phyloP scores from a whole-genome alignment of 352 stramenopile species.

The Pythium vanterpoolii region DNA sequence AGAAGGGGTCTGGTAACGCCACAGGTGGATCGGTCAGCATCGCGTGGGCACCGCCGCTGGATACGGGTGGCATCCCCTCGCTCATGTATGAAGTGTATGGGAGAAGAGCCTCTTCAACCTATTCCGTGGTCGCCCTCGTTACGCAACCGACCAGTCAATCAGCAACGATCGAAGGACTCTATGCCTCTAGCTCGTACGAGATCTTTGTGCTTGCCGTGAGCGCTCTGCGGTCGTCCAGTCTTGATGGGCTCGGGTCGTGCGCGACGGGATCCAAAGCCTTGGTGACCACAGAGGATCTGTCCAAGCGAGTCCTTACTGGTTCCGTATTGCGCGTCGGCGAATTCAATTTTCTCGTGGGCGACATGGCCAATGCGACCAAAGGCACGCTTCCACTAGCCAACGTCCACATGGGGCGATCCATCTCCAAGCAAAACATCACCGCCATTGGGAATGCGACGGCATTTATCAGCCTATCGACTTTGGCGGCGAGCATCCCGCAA shows the following conservation, averaged over 20 bases:
- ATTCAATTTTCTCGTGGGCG: slow-evolving; percentile 31
- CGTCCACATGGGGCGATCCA: slow-evolving; percentile 18
- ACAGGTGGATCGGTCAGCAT: slow-evolving; percentile 59
- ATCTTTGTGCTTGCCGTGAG: slow-evolving; percentile 53
- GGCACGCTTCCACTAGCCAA: slow-evolving; percentile 31
- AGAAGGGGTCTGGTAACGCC: background rate
- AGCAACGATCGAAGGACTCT: slow-evolving; percentile 25
- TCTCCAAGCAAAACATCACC: slow-evolving; percentile 25
- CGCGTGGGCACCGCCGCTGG: slow-evolving; percentile 40
- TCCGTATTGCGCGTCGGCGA: slow-evolving; percentile 27
- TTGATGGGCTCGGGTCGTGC: slow-evolving; percentile 41
- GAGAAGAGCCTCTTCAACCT: slow-evolving; percentile 25
- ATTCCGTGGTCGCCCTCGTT: slow-evolving; percentile 23
- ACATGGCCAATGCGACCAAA: slow-evolving; percentile 34
- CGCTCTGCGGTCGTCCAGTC: background rate
- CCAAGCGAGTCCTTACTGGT: slow-evolving; percentile 25
- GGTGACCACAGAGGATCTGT: slow-evolving; percentile 38
- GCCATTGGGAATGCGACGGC: slow-evolving; percentile 28
- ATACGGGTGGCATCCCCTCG: slow-evolving; percentile 42
- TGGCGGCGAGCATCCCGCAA: slow-evolving; percentile 26
- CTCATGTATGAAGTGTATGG: slow-evolving; percentile 37
- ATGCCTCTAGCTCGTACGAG: slow-evolving; percentile 41
- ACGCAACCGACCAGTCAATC: slow-evolving; percentile 9
- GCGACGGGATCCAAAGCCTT: slow-evolving; percentile 28
- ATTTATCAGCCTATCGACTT: slow-evolving; percentile 40